These are phyloP conservation scores for Huntiella abstrusa DNA, from an alignment of 2,329 filamentous ascomycete species.

Conservation along the genomic window DNA sequence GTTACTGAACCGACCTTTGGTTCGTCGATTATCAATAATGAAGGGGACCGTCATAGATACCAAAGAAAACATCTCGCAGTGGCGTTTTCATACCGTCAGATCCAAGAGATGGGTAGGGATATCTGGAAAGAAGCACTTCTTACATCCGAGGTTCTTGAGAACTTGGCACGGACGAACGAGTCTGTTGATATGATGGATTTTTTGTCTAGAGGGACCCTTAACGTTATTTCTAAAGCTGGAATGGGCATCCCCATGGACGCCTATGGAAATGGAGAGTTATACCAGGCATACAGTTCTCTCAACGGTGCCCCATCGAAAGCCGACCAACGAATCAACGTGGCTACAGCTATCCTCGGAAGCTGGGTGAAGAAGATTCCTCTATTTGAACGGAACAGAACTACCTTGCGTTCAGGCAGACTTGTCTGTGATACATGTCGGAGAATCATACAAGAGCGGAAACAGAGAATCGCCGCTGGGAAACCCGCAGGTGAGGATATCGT, in stretches of 20 bases:
- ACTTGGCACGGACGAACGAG: slow-evolving; percentile 14
- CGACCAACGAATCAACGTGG: slow-evolving; percentile 35
- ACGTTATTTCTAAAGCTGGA: slow-evolving; percentile 57
- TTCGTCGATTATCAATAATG: slow-evolving; percentile 55
- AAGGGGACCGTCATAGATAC: slow-evolving; percentile 77
- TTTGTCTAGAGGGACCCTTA: slow-evolving; percentile 50
- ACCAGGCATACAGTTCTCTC: slow-evolving; percentile 34
- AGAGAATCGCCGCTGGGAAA: slow-evolving; percentile 24
- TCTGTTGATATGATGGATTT: slow-evolving; percentile 41
- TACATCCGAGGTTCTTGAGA: slow-evolving; percentile 16
- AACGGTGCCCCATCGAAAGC: slow-evolving; percentile 30
- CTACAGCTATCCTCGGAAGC: slow-evolving; percentile 42
- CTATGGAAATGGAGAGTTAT: slow-evolving; percentile 41
- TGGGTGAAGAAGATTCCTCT: slow-evolving; percentile 42
- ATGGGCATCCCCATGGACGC: slow-evolving; percentile 54
- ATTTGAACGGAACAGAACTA: slow-evolving; percentile 48
- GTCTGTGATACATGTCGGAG: neutral
- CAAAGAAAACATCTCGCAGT: slow-evolving; percentile 66
- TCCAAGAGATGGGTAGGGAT: slow-evolving; percentile 66
- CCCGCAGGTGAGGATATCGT: slow-evolving; percentile 46
- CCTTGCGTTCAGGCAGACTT: slow-evolving; percentile 26
- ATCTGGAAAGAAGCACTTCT: slow-evolving; percentile 69
- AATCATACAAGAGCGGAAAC: slow-evolving; percentile 53
- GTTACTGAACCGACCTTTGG: slow-evolving; percentile 47
- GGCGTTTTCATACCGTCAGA: slow-evolving; percentile 67